A percentile compares a stretch with the other conserved stretches of the same genome.
These are phyloP conservation scores for Colletotrichum eremochloae DNA, from an alignment of 2,329 filamentous ascomycete genomes.

Conservation along the genomic window DNA sequence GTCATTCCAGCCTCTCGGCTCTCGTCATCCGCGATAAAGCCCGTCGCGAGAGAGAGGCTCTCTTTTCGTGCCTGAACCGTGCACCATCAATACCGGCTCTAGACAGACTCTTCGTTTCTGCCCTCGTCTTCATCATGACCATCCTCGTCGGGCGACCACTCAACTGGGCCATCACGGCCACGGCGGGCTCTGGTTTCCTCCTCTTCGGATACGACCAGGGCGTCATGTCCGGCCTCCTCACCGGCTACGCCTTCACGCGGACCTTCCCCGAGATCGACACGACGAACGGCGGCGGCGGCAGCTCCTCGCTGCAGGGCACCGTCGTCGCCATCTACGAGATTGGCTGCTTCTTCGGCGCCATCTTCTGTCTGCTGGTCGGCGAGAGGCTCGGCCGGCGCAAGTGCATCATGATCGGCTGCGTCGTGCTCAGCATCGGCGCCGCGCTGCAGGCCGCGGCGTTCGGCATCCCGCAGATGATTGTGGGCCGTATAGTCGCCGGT, in stretches of 20 bases:
- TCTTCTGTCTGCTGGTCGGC: conserved; percentile 55
- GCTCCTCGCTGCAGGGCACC: conserved; percentile 59
- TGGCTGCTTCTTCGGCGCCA: conserved; percentile 62
- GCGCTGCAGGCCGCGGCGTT: conserved; percentile 59
- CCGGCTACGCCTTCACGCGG: conserved; percentile 50
- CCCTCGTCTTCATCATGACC: conserved; percentile 22
- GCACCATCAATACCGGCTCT: not conserved
- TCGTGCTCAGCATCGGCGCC: conserved; percentile 58
- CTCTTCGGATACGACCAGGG: conserved; percentile 44
- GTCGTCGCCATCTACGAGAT: conserved; percentile 62
- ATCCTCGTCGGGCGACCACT: conserved; percentile 52
- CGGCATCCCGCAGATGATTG: conserved; percentile 57
- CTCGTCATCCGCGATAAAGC: conserved; percentile 12
- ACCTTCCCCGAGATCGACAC: conserved; percentile 54
- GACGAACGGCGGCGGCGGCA: conserved; percentile 50
- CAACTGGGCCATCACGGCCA: conserved; percentile 54
- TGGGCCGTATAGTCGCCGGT: conserved; percentile 59
- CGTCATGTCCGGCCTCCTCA: conserved; percentile 52
- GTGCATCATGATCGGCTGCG: conserved; percentile 56
- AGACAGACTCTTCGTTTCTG: not conserved
- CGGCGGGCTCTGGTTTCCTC: conserved; percentile 54
- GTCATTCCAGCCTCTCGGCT: conserved; percentile 1
- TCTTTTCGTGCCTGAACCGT: not conserved
- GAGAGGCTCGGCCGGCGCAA: conserved; percentile 59
- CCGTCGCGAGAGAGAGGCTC: conserved; percentile 3